Percentiles rank a stretch among this genome's conserved stretches.
These are phyloP conservation scores for Boletus reticulatus DNA, from an alignment of 768 basidiomycete species.

Conservation along the genomic window DNA sequence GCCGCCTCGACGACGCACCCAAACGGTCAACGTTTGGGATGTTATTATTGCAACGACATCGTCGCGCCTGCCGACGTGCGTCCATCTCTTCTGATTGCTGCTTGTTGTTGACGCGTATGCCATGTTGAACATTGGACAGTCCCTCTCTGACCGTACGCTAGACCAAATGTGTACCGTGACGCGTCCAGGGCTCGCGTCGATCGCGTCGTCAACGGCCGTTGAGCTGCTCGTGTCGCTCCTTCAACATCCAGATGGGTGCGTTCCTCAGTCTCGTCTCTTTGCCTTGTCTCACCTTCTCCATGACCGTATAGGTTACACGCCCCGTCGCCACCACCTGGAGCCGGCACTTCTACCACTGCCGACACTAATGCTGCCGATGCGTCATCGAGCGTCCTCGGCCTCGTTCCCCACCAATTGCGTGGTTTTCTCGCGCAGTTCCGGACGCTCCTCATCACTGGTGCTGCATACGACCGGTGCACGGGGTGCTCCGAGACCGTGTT, in stretches of 20 bases:
- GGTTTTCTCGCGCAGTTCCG: conserved; percentile 88
- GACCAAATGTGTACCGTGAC: conserved; percentile 99
- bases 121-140: conserved; percentile 31
- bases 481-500: conserved; percentile 86
- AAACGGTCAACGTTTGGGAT: conserved; percentile 60
- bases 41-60: conserved; percentile 98
- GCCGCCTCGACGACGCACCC: conserved; percentile 21
- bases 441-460: conserved; percentile 79
- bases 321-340: conserved; percentile 60
- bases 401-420: conserved; percentile 92
- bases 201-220: conserved; percentile 89
- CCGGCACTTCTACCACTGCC: conserved; percentile 16
- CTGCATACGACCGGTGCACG: conserved; percentile 85
- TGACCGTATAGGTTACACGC: conserved; percentile 40
- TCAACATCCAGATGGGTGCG: conserved; percentile 85
- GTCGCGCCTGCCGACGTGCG: conserved; percentile 92
- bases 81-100: background rate
- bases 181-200: conserved; percentile 88
- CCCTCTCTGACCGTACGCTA: conserved; percentile 83
- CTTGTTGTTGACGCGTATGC: too few species aligned
- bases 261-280: background rate
- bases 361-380: conserved; percentile 14
- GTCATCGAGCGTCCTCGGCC: conserved; percentile 65
- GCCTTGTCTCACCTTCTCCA: background rate
- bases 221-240: conserved; percentile 87